Evolutionary conservation across 2,329 filamentous ascomycete species (phyloP).

Genomic region (Cadophora sp.): DNA sequence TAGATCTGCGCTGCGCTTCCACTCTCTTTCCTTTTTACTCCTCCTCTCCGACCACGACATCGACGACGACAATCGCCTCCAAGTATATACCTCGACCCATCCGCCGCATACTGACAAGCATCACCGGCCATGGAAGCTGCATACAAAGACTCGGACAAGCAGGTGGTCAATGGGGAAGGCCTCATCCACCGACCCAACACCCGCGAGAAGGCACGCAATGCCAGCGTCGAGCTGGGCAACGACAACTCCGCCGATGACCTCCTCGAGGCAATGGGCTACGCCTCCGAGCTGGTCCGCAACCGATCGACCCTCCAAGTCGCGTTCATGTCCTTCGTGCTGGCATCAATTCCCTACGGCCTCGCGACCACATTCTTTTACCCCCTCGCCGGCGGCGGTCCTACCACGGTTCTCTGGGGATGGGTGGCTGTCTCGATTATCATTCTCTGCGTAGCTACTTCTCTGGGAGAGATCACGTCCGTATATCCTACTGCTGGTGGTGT

Average conservation of each 20-base stretch:
- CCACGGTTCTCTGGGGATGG: conserved; percentile 78
- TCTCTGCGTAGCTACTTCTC: conserved; percentile 70
- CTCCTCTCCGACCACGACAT: not conserved
- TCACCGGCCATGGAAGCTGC: conserved; percentile 8
- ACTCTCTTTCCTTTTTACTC: not conserved
- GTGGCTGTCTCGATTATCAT: conserved; percentile 72
- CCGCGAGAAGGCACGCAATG: conserved; percentile 16
- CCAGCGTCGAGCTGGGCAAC: conserved; percentile 1
- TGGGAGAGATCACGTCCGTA: conserved; percentile 77
- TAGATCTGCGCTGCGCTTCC: not conserved
- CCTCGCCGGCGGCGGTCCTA: conserved; percentile 68
- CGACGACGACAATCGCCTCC: not conserved
- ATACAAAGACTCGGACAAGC: conserved; percentile 9
- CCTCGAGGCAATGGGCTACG: conserved; percentile 70
- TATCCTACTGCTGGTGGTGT: conserved; percentile 77
- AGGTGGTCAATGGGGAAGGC: not conserved
- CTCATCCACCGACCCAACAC: conserved; percentile 10
- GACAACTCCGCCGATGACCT: conserved; percentile 59
- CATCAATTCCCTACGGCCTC: conserved; percentile 74
- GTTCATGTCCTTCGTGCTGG: conserved; percentile 80
- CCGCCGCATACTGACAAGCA: conserved; percentile 1
- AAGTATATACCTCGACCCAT: conserved; percentile 6
- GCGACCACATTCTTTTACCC: conserved; percentile 72
- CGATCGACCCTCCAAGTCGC: conserved; percentile 73
- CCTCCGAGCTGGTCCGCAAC: conserved; percentile 67